Evolutionary conservation across 2,329 filamentous ascomycete genomes (phyloP).

Genomic region (Ascosphaera aggregata): DNA sequence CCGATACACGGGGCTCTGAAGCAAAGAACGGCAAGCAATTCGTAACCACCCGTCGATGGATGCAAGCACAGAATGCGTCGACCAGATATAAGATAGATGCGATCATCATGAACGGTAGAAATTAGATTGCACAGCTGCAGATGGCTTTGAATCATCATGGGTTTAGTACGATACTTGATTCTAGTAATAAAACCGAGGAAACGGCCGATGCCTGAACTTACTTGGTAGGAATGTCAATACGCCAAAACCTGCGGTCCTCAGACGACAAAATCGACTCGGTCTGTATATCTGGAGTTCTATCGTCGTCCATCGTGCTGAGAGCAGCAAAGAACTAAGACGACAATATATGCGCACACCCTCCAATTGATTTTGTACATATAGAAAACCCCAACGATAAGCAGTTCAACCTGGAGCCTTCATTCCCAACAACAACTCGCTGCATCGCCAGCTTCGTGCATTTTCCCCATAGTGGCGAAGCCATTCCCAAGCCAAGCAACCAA

Average conservation of each 20-base stretch:
- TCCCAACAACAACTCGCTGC: too few species aligned
- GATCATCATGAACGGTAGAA: constrained; percentile 50
- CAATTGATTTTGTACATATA: too few species aligned
- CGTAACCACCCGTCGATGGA: constrained; percentile 44
- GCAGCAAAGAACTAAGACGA: too few species aligned
- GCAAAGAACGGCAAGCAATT: constrained; percentile 45
- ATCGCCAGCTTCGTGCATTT: too few species aligned
- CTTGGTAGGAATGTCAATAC: constrained; percentile 41
- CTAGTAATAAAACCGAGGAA: neutral
- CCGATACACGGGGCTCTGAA: constrained; percentile 66
- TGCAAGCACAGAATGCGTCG: constrained; percentile 51
- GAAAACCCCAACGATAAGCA: too few species aligned
- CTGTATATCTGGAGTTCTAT: constrained; percentile 14
- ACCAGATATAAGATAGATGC: constrained; percentile 68
- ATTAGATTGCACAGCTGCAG: constrained; percentile 58
- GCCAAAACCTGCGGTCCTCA: constrained; percentile 41
- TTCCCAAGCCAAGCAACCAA: too few species aligned
- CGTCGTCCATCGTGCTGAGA: neutral
- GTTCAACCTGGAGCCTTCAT: too few species aligned
- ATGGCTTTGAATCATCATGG: constrained; percentile 12
- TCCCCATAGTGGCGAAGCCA: too few species aligned
- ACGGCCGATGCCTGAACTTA: constrained; percentile 19
- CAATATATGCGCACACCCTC: too few species aligned
- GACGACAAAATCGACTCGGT: constrained; percentile 41
- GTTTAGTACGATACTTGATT: neutral